phyloP scores from a whole-genome alignment of 2,329 filamentous ascomycete genomes.

The Albophoma yamanashiensis region DNA sequence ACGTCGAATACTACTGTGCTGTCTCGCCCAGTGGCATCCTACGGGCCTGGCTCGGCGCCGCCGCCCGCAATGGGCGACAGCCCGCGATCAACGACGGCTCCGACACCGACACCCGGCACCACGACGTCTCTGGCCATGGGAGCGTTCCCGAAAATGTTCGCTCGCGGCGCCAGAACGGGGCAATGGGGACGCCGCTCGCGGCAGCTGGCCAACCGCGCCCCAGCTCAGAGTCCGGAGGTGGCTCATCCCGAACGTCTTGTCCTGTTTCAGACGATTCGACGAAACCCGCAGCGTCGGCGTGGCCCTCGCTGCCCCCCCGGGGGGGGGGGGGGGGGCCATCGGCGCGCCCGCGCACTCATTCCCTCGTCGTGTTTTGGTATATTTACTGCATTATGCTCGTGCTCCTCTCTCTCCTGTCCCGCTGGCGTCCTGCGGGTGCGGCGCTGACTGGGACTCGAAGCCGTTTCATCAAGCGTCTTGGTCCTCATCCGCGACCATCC shows the following conservation, averaged over 20 bases:
- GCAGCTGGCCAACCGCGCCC: neutral
- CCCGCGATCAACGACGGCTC: neutral
- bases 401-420: neutral
- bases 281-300: neutral
- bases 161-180: neutral
- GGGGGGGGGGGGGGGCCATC: too few species aligned
- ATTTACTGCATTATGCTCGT: neutral
- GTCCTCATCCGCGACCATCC: neutral
- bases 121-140: neutral
- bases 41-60: neutral
- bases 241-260: slow-evolving; percentile 16
- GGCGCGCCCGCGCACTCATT: neutral
- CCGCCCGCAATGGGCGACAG: neutral
- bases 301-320: neutral
- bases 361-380: neutral
- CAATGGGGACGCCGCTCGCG: neutral
- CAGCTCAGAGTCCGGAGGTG: slow-evolving; percentile 17
- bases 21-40: neutral
- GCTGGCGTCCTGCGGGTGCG: neutral
- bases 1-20: neutral
- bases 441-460: neutral
- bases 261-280: slow-evolving; percentile 16
- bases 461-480: neutral
- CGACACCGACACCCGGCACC: neutral
- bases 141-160: neutral